phyloP scores from a whole-genome alignment of 31 red algal species.

The Endocladia muricata region DNA sequence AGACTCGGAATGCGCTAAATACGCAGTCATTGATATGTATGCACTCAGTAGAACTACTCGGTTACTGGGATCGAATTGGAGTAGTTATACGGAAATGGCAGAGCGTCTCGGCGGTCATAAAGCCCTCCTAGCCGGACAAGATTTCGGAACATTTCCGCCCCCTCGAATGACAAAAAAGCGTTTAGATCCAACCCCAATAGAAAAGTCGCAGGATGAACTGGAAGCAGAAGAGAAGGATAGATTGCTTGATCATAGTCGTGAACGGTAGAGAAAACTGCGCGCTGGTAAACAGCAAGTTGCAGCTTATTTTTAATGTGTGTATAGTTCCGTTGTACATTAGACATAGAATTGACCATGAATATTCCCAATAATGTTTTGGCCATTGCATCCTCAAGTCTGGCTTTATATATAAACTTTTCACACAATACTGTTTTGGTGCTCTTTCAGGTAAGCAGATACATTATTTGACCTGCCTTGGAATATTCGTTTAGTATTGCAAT shows the following conservation, averaged over 20 bases:
- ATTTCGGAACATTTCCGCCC: conserved; percentile 39
- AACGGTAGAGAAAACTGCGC: too few relatives aligned
- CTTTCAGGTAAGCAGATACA: too few relatives aligned
- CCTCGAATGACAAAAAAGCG: neutral
- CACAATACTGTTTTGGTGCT: too few relatives aligned
- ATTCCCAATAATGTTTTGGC: too few relatives aligned
- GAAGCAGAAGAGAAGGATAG: conserved; percentile 39
- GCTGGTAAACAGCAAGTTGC: too few relatives aligned
- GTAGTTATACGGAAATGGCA: conserved; percentile 79
- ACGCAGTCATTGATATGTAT: conserved; percentile 74
- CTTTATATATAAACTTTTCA: too few relatives aligned
- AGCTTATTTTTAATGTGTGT: too few relatives aligned
- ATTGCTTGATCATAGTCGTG: conserved; percentile 14
- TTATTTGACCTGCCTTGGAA: too few relatives aligned
- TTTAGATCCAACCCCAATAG: neutral
- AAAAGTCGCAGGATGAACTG: conserved; percentile 28
- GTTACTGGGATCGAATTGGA: conserved; percentile 76
- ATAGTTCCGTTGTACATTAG: too few relatives aligned
- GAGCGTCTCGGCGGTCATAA: conserved; percentile 59
- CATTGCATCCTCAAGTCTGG: too few relatives aligned
- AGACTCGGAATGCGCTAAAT: conserved; percentile 64
- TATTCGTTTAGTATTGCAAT: too few relatives aligned
- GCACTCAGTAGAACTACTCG: conserved; percentile 41
- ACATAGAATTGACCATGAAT: too few relatives aligned
- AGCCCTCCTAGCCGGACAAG: conserved; percentile 61